Evolutionary conservation across 2,329 filamentous ascomycete species (phyloP).

Genomic region (Fusarium sp.): DNA sequence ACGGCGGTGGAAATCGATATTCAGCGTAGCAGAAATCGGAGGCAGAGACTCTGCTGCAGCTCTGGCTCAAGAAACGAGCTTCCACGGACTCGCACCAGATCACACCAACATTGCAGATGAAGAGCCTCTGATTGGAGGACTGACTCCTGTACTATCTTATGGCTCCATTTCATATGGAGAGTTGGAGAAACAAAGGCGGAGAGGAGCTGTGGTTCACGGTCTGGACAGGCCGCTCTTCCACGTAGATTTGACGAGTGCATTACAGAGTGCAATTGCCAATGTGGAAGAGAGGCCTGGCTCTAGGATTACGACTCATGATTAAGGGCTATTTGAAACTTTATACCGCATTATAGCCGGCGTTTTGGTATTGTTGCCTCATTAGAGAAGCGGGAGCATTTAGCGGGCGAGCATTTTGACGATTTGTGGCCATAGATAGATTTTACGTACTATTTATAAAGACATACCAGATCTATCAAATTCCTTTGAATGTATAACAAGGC

Average conservation of each 20-base stretch:
- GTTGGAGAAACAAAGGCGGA: constrained; percentile 58
- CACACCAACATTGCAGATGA: constrained; percentile 55
- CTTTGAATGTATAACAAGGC: background rate
- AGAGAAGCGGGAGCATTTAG: constrained; percentile 3
- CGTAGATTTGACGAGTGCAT: constrained; percentile 87
- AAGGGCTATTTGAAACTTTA: background rate
- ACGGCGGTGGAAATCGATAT: constrained; percentile 91
- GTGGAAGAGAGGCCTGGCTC: constrained; percentile 67
- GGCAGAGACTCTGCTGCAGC: constrained; percentile 77
- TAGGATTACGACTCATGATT: constrained; percentile 17
- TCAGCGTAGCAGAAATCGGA: constrained; percentile 89
- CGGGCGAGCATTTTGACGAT: constrained; percentile 6
- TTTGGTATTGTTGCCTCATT: background rate
- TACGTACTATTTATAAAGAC: background rate
- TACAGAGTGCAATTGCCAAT: constrained; percentile 89
- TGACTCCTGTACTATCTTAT: constrained; percentile 21
- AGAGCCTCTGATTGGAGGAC: constrained; percentile 51
- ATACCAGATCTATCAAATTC: background rate
- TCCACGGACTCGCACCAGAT: constrained; percentile 48
- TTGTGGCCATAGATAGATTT: background rate
- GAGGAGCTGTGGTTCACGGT: constrained; percentile 80
- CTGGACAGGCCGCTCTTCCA: constrained; percentile 94
- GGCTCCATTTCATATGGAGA: constrained; percentile 39
- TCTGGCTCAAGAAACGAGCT: constrained; percentile 72
- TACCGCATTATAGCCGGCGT: background rate